These are phyloP conservation scores for Dovyalis caffra DNA, from an alignment of 345 rosid genomes.

Conservation along the genomic window DNA sequence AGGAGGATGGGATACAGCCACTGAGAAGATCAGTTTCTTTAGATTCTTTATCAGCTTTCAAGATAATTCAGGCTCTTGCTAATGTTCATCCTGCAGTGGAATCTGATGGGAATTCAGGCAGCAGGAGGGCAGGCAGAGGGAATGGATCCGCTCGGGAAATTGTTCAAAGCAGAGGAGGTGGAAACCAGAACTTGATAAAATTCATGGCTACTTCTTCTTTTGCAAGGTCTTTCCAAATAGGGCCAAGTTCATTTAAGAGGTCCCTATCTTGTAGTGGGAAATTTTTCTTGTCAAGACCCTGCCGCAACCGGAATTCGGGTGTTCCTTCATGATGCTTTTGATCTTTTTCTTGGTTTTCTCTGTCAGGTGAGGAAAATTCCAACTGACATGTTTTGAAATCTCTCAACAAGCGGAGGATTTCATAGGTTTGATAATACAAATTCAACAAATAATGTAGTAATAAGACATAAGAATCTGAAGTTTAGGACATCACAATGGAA, in stretches of 20 bases:
- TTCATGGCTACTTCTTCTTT: constrained; percentile 36
- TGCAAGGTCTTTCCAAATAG: constrained; percentile 38
- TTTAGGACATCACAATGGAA: background rate
- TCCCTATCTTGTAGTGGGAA: constrained; percentile 63
- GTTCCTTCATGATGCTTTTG: constrained; percentile 20
- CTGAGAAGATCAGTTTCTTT: constrained; percentile 74
- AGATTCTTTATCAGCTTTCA: constrained; percentile 54
- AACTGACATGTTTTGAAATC: background rate
- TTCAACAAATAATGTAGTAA: background rate
- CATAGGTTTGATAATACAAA: background rate
- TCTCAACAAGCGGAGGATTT: constrained; percentile 2
- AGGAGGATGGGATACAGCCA: constrained; percentile 29
- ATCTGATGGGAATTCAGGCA: constrained; percentile 17
- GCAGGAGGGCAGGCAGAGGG: constrained; percentile 13
- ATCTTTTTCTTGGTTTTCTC: background rate
- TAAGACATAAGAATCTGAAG: background rate
- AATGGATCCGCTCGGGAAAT: constrained; percentile 13
- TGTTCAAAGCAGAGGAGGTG: constrained; percentile 25
- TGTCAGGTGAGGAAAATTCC: constrained; percentile 13
- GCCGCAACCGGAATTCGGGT: constrained; percentile 21
- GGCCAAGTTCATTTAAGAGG: constrained; percentile 50
- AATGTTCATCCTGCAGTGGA: constrained; percentile 21
- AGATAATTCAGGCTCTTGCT: constrained; percentile 37
- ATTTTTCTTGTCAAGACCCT: constrained; percentile 33
- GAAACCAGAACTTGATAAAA: constrained; percentile 31